Conservation (phyloP, 75 land plant genomes). For the Gnetum montanum region DNA sequence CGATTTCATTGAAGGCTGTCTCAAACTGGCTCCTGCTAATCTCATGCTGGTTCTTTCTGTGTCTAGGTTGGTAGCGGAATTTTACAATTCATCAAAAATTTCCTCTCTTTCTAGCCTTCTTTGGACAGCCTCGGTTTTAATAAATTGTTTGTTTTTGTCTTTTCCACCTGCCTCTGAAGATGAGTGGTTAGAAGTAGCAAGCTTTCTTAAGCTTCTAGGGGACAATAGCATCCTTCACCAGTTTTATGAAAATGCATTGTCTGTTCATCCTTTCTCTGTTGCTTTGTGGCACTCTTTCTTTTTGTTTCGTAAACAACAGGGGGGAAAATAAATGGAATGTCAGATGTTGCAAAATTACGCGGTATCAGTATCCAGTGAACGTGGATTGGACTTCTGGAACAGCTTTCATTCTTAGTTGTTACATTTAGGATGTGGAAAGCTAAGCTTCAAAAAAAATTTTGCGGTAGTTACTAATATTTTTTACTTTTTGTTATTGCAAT, state of each 20-base stretch:
- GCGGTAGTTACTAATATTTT: no score
- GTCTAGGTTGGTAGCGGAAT: constrained; percentile 19
- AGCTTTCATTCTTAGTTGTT: no score
- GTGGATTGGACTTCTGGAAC: no score
- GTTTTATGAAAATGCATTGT: constrained; percentile 47
- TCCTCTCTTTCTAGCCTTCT: constrained; percentile 20
- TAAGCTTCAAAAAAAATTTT: no score
- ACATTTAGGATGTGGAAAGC: no score
- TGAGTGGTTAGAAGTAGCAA: constrained; percentile 61
- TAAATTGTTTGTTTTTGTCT: constrained; percentile 49
- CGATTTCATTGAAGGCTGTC: constrained; percentile 52
- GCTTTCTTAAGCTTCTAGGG: constrained; percentile 25
- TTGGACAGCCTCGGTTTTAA: constrained; percentile 64
- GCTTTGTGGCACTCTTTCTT: constrained; percentile 43
- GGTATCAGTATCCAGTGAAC: no score
- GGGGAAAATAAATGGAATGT: no score
- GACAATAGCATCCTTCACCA: constrained; percentile 18
- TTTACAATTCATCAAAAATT: neutral
- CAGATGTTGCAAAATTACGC: no score
- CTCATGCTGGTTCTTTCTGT: constrained; percentile 46
- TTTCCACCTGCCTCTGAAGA: constrained; percentile 60
- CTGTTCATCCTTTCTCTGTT: constrained; percentile 69
- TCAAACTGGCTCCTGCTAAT: constrained; percentile 60
- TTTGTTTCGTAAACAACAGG: constrained; percentile 3
- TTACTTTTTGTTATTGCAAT: no score